A percentile compares a stretch with the other conserved stretches of the same genome.
Evolutionary conservation across 2,329 filamentous ascomycete species (phyloP).

Genomic region (Allantophomopsis cytisporea): DNA sequence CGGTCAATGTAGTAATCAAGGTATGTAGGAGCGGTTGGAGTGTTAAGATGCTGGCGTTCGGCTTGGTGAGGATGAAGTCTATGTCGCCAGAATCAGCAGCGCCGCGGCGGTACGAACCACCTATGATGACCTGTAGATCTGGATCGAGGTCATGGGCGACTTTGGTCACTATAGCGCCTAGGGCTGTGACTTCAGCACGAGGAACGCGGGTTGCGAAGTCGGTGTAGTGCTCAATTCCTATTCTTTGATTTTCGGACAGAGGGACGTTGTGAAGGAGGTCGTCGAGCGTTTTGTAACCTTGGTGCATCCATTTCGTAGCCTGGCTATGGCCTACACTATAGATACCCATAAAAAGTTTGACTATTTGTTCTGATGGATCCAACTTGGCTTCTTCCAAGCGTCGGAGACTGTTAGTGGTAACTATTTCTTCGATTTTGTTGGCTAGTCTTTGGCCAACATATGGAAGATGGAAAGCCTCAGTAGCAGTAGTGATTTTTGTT

Average conservation of each 20-base stretch:
- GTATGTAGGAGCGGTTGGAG: constrained; percentile 47
- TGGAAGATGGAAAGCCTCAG: constrained; percentile 54
- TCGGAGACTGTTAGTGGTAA: constrained; percentile 54
- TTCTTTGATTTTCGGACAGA: constrained; percentile 53
- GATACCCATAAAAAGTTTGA: constrained; percentile 62
- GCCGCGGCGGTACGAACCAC: constrained; percentile 77
- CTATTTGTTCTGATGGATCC: constrained; percentile 49
- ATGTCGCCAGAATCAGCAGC: constrained; percentile 65
- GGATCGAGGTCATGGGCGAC: constrained; percentile 47
- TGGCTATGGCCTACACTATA: constrained; percentile 64
- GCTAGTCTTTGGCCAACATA: constrained; percentile 63
- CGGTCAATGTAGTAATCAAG: constrained; percentile 49
- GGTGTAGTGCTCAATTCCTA: constrained; percentile 68
- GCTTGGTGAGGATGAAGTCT: constrained; percentile 70
- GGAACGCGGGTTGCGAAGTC: constrained; percentile 74
- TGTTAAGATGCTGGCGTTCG: constrained; percentile 33
- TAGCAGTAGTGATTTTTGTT: constrained; percentile 48
- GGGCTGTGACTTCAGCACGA: constrained; percentile 56
- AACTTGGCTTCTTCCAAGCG: constrained; percentile 57
- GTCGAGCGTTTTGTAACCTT: constrained; percentile 61
- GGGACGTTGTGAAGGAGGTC: constrained; percentile 50
- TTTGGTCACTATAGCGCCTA: constrained; percentile 50
- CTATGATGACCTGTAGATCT: constrained; percentile 55
- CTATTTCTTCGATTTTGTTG: constrained; percentile 82
- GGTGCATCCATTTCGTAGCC: constrained; percentile 63